Base-by-base conservation (phyloP, 257 asterid genomes). In the Datura wrightii region DNA sequence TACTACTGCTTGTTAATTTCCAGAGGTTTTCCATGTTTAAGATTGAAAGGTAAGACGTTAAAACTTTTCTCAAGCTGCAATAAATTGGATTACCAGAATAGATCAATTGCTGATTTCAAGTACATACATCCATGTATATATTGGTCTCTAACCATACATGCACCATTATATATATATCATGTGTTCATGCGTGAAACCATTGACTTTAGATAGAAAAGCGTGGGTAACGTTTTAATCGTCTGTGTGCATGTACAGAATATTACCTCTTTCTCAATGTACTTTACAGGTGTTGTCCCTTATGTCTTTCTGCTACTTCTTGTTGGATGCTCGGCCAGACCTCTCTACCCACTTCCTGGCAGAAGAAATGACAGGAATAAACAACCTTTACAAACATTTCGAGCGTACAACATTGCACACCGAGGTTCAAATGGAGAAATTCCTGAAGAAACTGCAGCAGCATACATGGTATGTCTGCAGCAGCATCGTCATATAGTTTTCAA, bases 391-490 rank as follows among this genome's bases (percentile, higher is more conserved):
- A 92, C 97, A 7, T 94, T 94, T 86, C 98, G 99, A 72, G 91
- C 99, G 2, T 95, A 88, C 85, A 97, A 97, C 92, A 83, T 97
- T 72, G 99, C 99, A 13, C 99, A 95, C 86, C 96, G 99, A 88
- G 99, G 99, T 84, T 92, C 98, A 14, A 94, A 94, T 90, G 99
- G 98, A 84, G 99, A 97, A 91, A 79, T 95, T 84, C 99, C 99
- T 79, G 99, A 97, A 89, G 99, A 94, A 90, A 93, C 99, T 44
- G 86, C 94, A 63, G 92, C 92, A 63, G 97, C 97, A 72, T 97
- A 97, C 88, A 89, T 88, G 96, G 99, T 95, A 91, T 8, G 71
- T 4, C 82, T 14, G 42, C 44, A 78, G 31, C 19, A 14, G 14
- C 31, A 14, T 78, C 8, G 3, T 34, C 14, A 76, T 76, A 31